These are phyloP conservation scores for Oryza punctata DNA, from an alignment of 176 grass and related monocot genomes.

Conservation along the genomic window DNA sequence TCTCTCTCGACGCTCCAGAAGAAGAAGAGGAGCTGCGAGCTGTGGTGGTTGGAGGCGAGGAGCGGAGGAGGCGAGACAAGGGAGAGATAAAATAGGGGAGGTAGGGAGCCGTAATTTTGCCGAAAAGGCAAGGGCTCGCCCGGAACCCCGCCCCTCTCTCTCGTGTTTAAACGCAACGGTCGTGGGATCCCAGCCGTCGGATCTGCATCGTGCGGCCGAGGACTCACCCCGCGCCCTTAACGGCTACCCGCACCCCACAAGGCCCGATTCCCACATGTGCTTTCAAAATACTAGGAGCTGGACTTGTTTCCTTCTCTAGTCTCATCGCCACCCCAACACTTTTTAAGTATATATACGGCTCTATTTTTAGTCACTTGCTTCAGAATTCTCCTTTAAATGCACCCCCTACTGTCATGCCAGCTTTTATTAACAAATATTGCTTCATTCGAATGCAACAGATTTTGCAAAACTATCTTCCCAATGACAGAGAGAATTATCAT, in stretches of 20 bases:
- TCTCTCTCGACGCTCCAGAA: not conserved
- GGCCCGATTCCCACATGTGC: conserved; percentile 29
- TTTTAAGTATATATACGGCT: not conserved
- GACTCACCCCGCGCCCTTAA: conserved; percentile 28
- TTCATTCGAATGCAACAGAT: too few species aligned
- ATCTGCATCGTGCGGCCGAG: conserved; percentile 12
- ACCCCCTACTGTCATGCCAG: too few species aligned
- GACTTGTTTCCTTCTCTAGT: not conserved
- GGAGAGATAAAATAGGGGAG: conserved; percentile 47
- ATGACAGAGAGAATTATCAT: too few species aligned
- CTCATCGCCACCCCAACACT: not conserved
- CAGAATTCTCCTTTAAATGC: not conserved
- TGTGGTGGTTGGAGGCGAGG: not conserved
- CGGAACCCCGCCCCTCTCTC: not conserved
- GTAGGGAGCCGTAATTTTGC: not conserved
- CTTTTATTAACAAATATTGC: too few species aligned
- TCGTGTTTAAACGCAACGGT: conserved; percentile 61
- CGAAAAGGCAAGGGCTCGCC: not conserved
- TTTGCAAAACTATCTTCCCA: too few species aligned
- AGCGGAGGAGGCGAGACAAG: not conserved
- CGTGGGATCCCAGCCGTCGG: conserved; percentile 27
- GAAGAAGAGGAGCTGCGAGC: not conserved
- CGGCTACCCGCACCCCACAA: conserved; percentile 50
- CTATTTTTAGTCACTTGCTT: not conserved
- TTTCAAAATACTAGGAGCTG: conserved; percentile 45